phyloP scores from a whole-genome alignment of 2,329 filamentous ascomycete species.

The Drechslerella coelobrocha region DNA sequence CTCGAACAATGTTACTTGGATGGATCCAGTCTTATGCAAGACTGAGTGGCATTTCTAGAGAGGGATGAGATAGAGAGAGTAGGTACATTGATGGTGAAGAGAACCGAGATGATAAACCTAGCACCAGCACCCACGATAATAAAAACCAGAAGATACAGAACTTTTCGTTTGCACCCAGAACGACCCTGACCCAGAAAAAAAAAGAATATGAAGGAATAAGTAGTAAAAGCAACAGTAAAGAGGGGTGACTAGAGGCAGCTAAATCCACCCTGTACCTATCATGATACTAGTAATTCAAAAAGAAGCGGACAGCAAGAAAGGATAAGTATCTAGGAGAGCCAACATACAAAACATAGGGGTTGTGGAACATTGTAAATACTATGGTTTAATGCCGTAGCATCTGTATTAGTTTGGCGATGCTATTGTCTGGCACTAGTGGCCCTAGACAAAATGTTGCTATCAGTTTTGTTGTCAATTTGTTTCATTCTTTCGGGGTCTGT shows the following conservation, averaged over 20 bases:
- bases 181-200: constrained; percentile 45
- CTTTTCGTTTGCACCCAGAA: constrained; percentile 50
- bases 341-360: neutral
- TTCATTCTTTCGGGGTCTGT: neutral
- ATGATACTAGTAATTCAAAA: neutral
- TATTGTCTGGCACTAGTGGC: neutral
- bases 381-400: neutral
- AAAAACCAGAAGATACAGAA: constrained; percentile 45
- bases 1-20: too few relatives aligned
- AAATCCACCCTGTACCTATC: neutral
- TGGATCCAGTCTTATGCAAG: constrained; percentile 6
- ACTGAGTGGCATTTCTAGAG: constrained; percentile 4
- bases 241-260: neutral
- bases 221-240: neutral
- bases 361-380: neutral
- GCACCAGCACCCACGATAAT: constrained; percentile 32
- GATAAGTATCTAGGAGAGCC: neutral
- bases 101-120: constrained; percentile 27
- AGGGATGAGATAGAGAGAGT: constrained; percentile 2
- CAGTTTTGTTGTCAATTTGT: neutral
- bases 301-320: neutral
- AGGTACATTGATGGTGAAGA: constrained; percentile 13
- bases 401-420: neutral
- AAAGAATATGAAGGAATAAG: constrained; percentile 13
- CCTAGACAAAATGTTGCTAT: neutral